These are phyloP conservation scores for Tripidium arundinaceum DNA, from an alignment of 202 grass and related monocot species.

Conservation along the genomic window DNA sequence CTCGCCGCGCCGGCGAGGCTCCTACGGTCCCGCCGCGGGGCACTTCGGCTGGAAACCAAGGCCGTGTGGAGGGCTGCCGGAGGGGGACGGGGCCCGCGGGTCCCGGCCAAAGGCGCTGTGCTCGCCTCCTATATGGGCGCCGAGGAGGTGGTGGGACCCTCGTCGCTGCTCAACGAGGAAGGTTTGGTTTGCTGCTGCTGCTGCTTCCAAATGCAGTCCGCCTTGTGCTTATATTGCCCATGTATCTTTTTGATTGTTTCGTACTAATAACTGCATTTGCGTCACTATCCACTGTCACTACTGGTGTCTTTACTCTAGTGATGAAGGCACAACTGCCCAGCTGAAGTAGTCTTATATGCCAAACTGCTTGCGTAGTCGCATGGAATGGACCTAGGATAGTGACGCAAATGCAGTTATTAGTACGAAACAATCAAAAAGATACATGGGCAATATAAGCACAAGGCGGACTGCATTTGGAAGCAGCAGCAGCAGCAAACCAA, in stretches of 20 bases:
- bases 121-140: constrained; percentile 83
- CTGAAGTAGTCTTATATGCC: background rate
- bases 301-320: background rate
- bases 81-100: constrained; percentile 25
- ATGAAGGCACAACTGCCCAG: background rate
- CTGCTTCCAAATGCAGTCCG: background rate
- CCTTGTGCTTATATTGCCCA: background rate
- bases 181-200: constrained; percentile 35
- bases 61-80: constrained; percentile 44
- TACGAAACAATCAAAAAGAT: background rate
- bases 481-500: background rate
- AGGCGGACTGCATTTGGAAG: background rate
- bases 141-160: constrained; percentile 65
- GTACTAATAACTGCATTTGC: background rate
- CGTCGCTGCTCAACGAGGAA: constrained; percentile 56
- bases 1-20: constrained; percentile 32
- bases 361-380: background rate
- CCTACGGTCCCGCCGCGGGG: constrained; percentile 22
- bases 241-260: background rate
- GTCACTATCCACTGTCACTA: background rate
- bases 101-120: constrained; percentile 56
- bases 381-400: background rate
- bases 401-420: background rate
- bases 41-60: constrained; percentile 36
- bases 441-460: background rate